Evolutionary conservation across 768 basidiomycete genomes (phyloP).

Genomic region (Megacollybia marginata): DNA sequence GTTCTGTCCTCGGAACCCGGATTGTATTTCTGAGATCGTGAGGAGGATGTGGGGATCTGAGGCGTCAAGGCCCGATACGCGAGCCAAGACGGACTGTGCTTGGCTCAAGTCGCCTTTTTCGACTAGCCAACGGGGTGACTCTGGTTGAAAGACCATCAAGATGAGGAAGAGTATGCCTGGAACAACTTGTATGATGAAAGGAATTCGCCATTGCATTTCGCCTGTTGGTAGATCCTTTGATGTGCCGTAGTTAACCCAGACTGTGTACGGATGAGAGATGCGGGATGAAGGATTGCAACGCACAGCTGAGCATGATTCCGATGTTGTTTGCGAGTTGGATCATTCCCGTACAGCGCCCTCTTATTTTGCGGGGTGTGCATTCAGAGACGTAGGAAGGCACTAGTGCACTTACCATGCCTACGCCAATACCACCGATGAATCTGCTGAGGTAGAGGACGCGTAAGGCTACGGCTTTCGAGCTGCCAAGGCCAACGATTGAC

Average conservation of each 20-base stretch:
- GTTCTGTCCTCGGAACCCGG: slow-evolving; percentile 37
- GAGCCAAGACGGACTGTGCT: slow-evolving; percentile 33
- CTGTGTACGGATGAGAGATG: slow-evolving; percentile 11
- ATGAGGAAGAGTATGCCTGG: slow-evolving; percentile 43
- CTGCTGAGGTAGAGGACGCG: slow-evolving; percentile 38
- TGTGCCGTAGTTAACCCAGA: slow-evolving; percentile 42
- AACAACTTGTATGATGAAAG: slow-evolving; percentile 42
- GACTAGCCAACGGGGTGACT: slow-evolving; percentile 52
- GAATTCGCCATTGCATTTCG: slow-evolving; percentile 47
- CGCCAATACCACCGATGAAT: slow-evolving; percentile 55
- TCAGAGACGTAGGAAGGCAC: slow-evolving; percentile 47
- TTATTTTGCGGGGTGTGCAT: slow-evolving; percentile 37
- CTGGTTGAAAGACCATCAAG: slow-evolving; percentile 41
- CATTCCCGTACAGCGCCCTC: slow-evolving; percentile 43
- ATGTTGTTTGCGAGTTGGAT: slow-evolving; percentile 31
- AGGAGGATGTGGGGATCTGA: slow-evolving; percentile 26
- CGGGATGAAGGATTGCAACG: slow-evolving; percentile 1
- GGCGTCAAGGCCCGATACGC: slow-evolving; percentile 18
- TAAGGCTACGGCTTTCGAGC: slow-evolving; percentile 23
- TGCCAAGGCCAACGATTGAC: slow-evolving; percentile 33
- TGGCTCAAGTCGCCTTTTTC: slow-evolving; percentile 34
- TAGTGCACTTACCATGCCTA: slow-evolving; percentile 45
- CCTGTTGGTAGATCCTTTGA: slow-evolving; percentile 26
- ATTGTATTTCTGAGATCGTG: slow-evolving; percentile 39
- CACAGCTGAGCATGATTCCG: slow-evolving; percentile 30